A percentile compares a stretch with the other conserved stretches of the same genome.
Evolutionary conservation across 345 rosid species (phyloP).

Genomic region (Murraya paniculata): DNA sequence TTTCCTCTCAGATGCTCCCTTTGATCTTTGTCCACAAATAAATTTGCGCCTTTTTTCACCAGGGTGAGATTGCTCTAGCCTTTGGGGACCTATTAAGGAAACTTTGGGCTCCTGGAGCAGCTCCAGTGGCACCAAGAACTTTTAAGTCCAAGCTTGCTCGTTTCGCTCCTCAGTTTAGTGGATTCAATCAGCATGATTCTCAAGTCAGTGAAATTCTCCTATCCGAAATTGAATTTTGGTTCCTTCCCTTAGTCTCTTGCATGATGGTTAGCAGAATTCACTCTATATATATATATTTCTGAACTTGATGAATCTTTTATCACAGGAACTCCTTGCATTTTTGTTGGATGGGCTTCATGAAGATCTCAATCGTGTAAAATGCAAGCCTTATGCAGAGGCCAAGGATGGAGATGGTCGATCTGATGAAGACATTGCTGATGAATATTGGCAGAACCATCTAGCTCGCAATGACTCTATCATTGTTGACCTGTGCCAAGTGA

Average conservation of each 20-base stretch:
- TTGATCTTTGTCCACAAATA: not conserved
- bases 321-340: slow-evolving; percentile 91
- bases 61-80: slow-evolving; percentile 97
- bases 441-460: slow-evolving; percentile 84
- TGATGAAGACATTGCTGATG: slow-evolving; percentile 93
- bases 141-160: slow-evolving; percentile 96
- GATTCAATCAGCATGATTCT: slow-evolving; percentile 99
- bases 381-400: slow-evolving; percentile 86
- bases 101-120: slow-evolving; percentile 92
- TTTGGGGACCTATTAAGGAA: slow-evolving; percentile 91
- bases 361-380: slow-evolving; percentile 91
- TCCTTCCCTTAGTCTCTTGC: slow-evolving; percentile 17
- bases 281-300: slow-evolving; percentile 21
- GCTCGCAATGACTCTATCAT: slow-evolving; percentile 93
- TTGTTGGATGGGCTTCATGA: slow-evolving; percentile 98
- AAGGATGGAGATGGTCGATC: slow-evolving; percentile 82
- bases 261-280: slow-evolving; percentile 11
- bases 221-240: slow-evolving; percentile 20
- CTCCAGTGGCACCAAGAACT: slow-evolving; percentile 76
- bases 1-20: slow-evolving; percentile 9
- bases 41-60: slow-evolving; percentile 18
- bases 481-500: slow-evolving; percentile 88
- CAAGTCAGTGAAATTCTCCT: slow-evolving; percentile 61
- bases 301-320: slow-evolving; percentile 25
- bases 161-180: slow-evolving; percentile 94